A percentile compares a stretch with the other conserved stretches of the same genome.
Evolutionary conservation across 768 basidiomycete species (phyloP).

Genomic region (Mycena albidolilacea): DNA sequence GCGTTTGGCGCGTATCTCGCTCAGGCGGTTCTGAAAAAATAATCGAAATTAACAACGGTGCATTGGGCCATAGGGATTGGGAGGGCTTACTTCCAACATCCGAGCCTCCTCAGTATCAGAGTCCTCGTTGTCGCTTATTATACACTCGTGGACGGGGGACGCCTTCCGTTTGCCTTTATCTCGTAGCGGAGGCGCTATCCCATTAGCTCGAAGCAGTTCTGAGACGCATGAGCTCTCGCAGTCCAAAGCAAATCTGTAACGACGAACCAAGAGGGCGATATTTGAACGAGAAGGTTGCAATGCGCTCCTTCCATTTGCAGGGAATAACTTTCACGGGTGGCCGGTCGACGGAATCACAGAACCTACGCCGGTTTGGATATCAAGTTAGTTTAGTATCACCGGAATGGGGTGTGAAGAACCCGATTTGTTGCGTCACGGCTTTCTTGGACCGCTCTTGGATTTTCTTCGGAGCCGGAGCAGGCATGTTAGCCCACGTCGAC

Average conservation of each 20-base stretch:
- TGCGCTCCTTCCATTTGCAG: conserved; percentile 19
- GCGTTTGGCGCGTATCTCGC: conserved; percentile 32
- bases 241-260: neutral
- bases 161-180: conserved; percentile 28
- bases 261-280: conserved; percentile 44
- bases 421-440: conserved; percentile 42
- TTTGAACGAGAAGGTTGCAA: conserved; percentile 44
- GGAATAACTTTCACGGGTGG: conserved; percentile 10
- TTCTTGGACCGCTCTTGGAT: conserved; percentile 47
- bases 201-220: conserved; percentile 28
- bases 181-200: conserved; percentile 20
- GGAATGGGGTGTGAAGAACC: conserved; percentile 23
- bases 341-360: conserved; percentile 7
- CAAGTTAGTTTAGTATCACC: too few relatives aligned
- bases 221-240: neutral
- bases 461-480: conserved; percentile 26
- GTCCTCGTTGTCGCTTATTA: conserved; percentile 18
- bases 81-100: conserved; percentile 9
- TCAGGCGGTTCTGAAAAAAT: conserved; percentile 7
- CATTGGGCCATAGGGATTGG: neutral
- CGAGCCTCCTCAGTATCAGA: conserved; percentile 29
- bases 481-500: conserved; percentile 12
- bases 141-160: neutral
- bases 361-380: too few relatives aligned
- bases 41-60: neutral